These are phyloP conservation scores for Sparassis latifolia DNA, from an alignment of 1,284 basidiomycete species.

Conservation along the genomic window DNA sequence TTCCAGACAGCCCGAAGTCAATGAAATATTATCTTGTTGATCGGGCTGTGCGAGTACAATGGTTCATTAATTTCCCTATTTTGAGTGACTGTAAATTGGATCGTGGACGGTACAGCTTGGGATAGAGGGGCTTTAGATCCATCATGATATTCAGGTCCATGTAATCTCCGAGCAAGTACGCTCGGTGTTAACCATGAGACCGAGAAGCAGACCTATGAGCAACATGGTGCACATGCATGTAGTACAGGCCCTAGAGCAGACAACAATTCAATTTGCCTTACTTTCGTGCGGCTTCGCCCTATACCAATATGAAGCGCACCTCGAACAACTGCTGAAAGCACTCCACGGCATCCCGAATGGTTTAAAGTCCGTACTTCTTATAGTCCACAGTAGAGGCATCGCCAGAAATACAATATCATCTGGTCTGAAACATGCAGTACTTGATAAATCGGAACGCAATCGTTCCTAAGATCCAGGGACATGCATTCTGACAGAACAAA, in stretches of 20 bases:
- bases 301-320: conserved; percentile 8
- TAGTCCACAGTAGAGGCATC: conserved; percentile 20
- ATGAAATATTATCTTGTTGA: conserved; percentile 27
- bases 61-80: conserved; percentile 15
- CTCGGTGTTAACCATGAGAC: neutral
- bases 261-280: neutral
- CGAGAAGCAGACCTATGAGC: conserved; percentile 12
- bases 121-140: conserved; percentile 25
- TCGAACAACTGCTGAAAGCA: conserved; percentile 22
- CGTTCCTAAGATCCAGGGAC: conserved; percentile 17
- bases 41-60: conserved; percentile 22
- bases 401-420: conserved; percentile 14
- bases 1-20: conserved; percentile 34
- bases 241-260: conserved; percentile 10
- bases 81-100: conserved; percentile 8
- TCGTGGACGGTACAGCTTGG: conserved; percentile 23
- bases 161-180: conserved; percentile 28
- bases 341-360: conserved; percentile 21
- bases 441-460: conserved; percentile 21
- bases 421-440: conserved; percentile 12
- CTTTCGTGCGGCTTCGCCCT: neutral
- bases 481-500: conserved; percentile 11
- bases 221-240: conserved; percentile 14
- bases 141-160: conserved; percentile 34
- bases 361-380: conserved; percentile 15